Base-by-base conservation (phyloP, 2,329 filamentous ascomycete species). In the Claviceps arundinis region DNA sequence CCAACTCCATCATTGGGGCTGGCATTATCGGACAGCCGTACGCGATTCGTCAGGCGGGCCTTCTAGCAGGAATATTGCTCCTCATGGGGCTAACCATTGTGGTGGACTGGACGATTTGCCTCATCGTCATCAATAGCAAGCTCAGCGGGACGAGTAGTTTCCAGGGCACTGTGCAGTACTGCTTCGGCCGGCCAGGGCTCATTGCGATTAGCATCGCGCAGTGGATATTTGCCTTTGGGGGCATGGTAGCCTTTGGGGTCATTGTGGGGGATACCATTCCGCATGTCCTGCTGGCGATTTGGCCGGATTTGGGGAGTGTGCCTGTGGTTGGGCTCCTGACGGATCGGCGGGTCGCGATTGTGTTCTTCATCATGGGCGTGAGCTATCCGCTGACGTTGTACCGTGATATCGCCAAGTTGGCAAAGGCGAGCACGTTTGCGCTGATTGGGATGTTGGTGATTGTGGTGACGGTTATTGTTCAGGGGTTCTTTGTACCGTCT, bases 81-180 rank as follows among this genome's bases (percentile, higher is more conserved):
- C 78, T 98, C 19, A 70, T 95, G 26, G 76, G 70, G 6, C 76
- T 98, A 56, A 97, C 93, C 0, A 67, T 93, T 24, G 82, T 87
- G 2, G 80, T 98, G 52, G 93, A 98, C 74, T 98, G 93, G 93
- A 98, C 93, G 4, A 96, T 98, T 59, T 84, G 89, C 46, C 77
- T 98, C 56, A 97, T 98, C 63, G 93, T 98, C 58, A 82, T 96
- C 68, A 98, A 98, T 70, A 94, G 87, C 66, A 98, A 98, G 73
- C 76, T 98, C 59, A 95, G 88, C 68, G 93, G 93, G 45, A 86
- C 89, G 52, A 86, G 89, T 67, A 94, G 87, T 52, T 98, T 97
- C 65, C 93, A 98, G 71, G 87, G 89, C 41, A 98, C 93, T 0
- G 89, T 98, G 64, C 85, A 96, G 69, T 83, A 91, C 68, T 98